Base-by-base conservation (phyloP, 2,329 filamentous ascomycete species). In the Pseudocercospora crystallina region DNA sequence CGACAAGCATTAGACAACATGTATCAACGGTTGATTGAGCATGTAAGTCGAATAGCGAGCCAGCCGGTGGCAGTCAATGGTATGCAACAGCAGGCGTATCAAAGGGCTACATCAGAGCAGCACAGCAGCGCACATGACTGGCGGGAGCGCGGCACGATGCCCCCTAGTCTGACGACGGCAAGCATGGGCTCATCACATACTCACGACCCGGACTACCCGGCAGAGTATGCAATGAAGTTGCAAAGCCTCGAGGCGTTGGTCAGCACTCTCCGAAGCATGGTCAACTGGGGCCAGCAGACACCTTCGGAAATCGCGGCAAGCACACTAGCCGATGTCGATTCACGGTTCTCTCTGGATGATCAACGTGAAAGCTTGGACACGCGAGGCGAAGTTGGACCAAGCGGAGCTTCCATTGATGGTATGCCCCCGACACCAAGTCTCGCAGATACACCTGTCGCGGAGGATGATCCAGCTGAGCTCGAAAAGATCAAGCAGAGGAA, bases 401-500 rank as follows among this genome's bases (percentile, higher is more conserved):
- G 49, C 43, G 49, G 52, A 29, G 38, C 43, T 12, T 51, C 44
- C 8, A 47, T 48, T 8, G 56, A 59, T 39, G 54, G 47, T 4
- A 38, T 47, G 9, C 45, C 55, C 7, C 31, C 50, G 3, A 12
- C 80, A 81, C 33, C 71, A 83, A 35, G 55, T 8, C 50, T 53
- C 9, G 48, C 56, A 8, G 61, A 64, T 29, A 73, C 73, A 9
- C 73, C 73, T 2, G 54, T 76, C 4, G 71, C 72, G 3, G 90
- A 96, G 50, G 95, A 99, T 65, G 94, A 99, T 64, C 92, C 92
- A 0, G 90, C 85, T 56, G 87, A 96, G 63, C 77, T 99, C n/a
- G 94, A 97, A 65, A 95, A 87, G 69, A 90, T 91, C 49, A 97
- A 97, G 73, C 89, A 91, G 53, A 82, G 87, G 56, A 99, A 99